Percentiles rank a stretch among this genome's conserved stretches.
Conservation (phyloP, 1,139 yeast genomes). For the Scheffersomyces lignicola region DNA sequence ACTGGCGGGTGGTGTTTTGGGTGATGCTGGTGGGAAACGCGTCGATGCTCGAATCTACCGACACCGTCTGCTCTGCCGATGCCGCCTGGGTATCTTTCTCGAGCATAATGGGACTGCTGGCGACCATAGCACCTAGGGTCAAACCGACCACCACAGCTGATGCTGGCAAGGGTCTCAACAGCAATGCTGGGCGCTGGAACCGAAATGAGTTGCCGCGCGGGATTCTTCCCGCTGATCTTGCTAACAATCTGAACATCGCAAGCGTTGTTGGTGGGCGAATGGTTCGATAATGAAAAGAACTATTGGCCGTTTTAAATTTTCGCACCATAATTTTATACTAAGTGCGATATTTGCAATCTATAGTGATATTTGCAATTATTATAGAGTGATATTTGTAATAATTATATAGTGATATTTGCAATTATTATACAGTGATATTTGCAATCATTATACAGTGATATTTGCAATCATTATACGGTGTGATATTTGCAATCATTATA, state of each 20-base stretch:
- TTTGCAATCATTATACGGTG: too few species aligned
- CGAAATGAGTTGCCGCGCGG: not conserved
- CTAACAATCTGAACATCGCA: not conserved
- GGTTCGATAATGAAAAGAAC: not conserved
- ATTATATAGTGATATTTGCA: too few species aligned
- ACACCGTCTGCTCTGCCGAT: constrained; percentile 21
- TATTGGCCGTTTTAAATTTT: not conserved
- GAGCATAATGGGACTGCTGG: not conserved
- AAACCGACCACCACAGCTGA: not conserved
- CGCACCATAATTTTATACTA: too few species aligned
- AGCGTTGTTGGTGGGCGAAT: not conserved
- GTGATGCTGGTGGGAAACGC: constrained; percentile 47
- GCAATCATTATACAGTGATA: too few species aligned
- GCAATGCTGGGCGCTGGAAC: not conserved
- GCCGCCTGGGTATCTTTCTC: not conserved
- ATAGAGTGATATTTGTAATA: too few species aligned
- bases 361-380: too few species aligned
- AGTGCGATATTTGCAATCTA: not conserved
- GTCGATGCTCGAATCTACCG: constrained; percentile 51
- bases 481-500: too few species aligned
- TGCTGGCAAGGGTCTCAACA: not conserved
- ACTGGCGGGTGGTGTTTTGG: constrained; percentile 18
- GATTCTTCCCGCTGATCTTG: not conserved
- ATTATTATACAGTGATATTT: too few species aligned
- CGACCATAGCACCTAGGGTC: not conserved